Base-by-base conservation (phyloP, 140 eudicot genomes). In the Senecio squalidus region DNA sequence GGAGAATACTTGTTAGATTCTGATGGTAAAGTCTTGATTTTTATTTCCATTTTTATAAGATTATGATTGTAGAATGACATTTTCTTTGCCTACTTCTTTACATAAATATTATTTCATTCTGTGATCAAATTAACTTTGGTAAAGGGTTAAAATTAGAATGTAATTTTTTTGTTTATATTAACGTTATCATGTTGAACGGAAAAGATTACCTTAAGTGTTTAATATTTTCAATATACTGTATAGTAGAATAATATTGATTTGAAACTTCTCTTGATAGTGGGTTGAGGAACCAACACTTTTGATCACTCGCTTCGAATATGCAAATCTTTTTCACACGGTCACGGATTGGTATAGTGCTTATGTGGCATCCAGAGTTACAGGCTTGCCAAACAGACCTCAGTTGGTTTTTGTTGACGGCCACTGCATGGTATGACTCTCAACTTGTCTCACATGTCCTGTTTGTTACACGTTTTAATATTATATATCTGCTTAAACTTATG, bases 331-430 rank as follows among this genome's bases (percentile, higher is more conserved):
- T 66, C 99, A 92, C 82, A 87, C 99, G 0, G 58, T 84, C 44
- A 92, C 96, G n/a, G 99, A 92, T 58, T 93, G 96, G 96, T 93
- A 93, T 68, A 88, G 96, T 57, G 87, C 99, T 27, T 93, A 93
- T 27, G 95, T 84, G 59, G 79, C 95, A 46, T 88, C 99, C 58
- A 77, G 95, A 63, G 96, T 88, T 59, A 82, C 96, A 6, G 99
- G 99, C 66, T 69, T 93, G 82, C 95, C 95, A 40, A 77, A 67
- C 49, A 80, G 99, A 26, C 96, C 99, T 39, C 85, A 74, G 59
- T 64, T 93, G 74, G 87, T 88, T 47, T 93, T 88, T 47, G 64
- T 93, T 8, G 99, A 93, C 44, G 99, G 99, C 24, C 99, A 93
- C 60, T 80, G 87, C 60, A 72, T 76, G 96, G 99, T 87, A 88